A percentile compares a stretch with the other conserved stretches of the same genome.
phyloP scores from a whole-genome alignment of 2,329 filamentous ascomycete species.

The Ambrosiella beaveri region DNA sequence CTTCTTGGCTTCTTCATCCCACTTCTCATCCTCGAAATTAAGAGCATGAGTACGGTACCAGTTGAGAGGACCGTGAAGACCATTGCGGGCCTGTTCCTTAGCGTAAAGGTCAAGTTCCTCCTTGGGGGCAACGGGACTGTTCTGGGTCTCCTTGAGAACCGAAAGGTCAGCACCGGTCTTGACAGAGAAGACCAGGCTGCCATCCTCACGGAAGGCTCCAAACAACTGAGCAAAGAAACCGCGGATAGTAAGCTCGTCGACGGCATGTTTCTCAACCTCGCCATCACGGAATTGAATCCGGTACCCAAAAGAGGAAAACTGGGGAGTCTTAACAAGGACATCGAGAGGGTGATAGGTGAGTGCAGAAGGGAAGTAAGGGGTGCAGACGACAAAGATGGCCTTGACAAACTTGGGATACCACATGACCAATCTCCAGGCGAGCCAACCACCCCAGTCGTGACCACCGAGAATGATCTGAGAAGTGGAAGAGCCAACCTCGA shows the following conservation, averaged over 20 bases:
- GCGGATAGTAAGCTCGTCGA: slow-evolving; percentile 43
- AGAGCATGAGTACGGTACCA: slow-evolving; percentile 66
- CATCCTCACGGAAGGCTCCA: slow-evolving; percentile 29
- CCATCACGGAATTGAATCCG: slow-evolving; percentile 63
- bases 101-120: slow-evolving; percentile 67
- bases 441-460: slow-evolving; percentile 79
- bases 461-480: slow-evolving; percentile 61
- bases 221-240: slow-evolving; percentile 57
- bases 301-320: slow-evolving; percentile 58
- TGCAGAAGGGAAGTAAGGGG: slow-evolving; percentile 46
- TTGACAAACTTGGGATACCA: slow-evolving; percentile 57
- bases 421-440: slow-evolving; percentile 58
- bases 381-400: slow-evolving; percentile 65
- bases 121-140: slow-evolving; percentile 41
- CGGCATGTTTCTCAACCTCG: slow-evolving; percentile 42
- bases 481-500: slow-evolving; percentile 28
- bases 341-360: slow-evolving; percentile 38
- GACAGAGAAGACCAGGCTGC: slow-evolving; percentile 35
- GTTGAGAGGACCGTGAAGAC: slow-evolving; percentile 64
- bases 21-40: slow-evolving; percentile 60
- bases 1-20: not conserved
- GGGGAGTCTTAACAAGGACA: slow-evolving; percentile 34
- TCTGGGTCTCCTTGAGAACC: slow-evolving; percentile 41
- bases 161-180: slow-evolving; percentile 42
- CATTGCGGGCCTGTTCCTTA: slow-evolving; percentile 50